Conservation (phyloP, 176 grass and related monocot species). For the Hyparrhenia diplandra region DNA sequence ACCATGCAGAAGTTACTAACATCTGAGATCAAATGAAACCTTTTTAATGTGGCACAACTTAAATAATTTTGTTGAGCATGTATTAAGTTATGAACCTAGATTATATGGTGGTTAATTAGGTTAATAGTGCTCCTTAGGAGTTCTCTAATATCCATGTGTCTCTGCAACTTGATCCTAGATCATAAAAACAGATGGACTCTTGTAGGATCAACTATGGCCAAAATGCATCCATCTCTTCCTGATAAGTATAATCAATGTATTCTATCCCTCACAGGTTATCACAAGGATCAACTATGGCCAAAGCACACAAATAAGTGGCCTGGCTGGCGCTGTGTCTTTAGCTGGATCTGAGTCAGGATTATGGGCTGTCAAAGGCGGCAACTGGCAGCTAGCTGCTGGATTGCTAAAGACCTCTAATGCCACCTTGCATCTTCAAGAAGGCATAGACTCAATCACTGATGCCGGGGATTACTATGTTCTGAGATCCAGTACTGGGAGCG, state of each 20-base stretch:
- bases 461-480: slow-evolving; percentile 67
- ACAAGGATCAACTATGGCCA: slow-evolving; percentile 98
- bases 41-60: too few species aligned
- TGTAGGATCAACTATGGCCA: too few species aligned
- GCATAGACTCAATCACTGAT: slow-evolving; percentile 61
- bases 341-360: slow-evolving; percentile 75
- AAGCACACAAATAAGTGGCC: slow-evolving; percentile 62
- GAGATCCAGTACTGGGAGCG: slow-evolving; percentile 57
- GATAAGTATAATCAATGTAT: background rate
- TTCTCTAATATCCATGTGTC: too few species aligned
- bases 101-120: too few species aligned
- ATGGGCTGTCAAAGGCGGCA: slow-evolving; percentile 83
- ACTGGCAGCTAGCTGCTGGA: slow-evolving; percentile 68
- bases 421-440: slow-evolving; percentile 81
- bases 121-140: too few species aligned
- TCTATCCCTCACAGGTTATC: slow-evolving; percentile 55
- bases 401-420: slow-evolving; percentile 62
- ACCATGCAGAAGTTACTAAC: too few species aligned
- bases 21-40: too few species aligned
- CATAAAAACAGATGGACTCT: too few species aligned
- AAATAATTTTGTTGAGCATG: too few species aligned
- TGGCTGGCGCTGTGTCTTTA: slow-evolving; percentile 82
- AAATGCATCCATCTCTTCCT: background rate
- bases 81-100: too few species aligned
- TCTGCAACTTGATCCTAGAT: too few species aligned